phyloP scores from a whole-genome alignment of 2,329 filamentous ascomycete genomes.

The Didymella sp. region DNA sequence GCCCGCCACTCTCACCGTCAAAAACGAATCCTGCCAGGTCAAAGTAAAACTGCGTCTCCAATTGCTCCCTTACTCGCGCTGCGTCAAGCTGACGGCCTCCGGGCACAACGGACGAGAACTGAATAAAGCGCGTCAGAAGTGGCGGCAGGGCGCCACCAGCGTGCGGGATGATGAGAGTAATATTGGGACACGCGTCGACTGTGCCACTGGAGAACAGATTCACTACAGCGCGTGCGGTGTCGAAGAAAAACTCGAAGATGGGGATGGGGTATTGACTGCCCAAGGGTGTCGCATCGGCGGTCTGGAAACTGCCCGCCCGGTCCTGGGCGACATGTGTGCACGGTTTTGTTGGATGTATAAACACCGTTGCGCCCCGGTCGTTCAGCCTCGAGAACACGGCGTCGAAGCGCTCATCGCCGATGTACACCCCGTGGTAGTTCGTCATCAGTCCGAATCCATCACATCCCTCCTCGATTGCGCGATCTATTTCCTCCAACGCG shows the following conservation, averaged over 20 bases:
- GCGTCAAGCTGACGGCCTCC: constrained; percentile 39
- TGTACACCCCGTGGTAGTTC: constrained; percentile 61
- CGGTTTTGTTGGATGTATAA: constrained; percentile 64
- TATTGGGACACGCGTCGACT: constrained; percentile 54
- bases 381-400: constrained; percentile 59
- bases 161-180: constrained; percentile 60
- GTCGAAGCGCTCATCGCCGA: constrained; percentile 57
- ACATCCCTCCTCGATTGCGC: constrained; percentile 52
- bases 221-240: constrained; percentile 57
- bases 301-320: constrained; percentile 1
- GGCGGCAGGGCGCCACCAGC: constrained; percentile 56
- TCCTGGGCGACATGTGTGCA: constrained; percentile 34
- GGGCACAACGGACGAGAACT: constrained; percentile 50
- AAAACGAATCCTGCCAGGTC: constrained; percentile 62
- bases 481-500: constrained; percentile 57
- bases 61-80: constrained; percentile 39
- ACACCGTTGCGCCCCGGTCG: constrained; percentile 55
- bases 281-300: constrained; percentile 48
- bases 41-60: constrained; percentile 58
- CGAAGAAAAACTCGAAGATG: constrained; percentile 62
- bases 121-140: constrained; percentile 54
- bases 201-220: constrained; percentile 60
- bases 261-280: constrained; percentile 51
- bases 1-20: constrained; percentile 42
- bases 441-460: constrained; percentile 62